phyloP scores from a whole-genome alignment of 495 filamentous ascomycete genomes.

The Trichoderma reesei region DNA sequence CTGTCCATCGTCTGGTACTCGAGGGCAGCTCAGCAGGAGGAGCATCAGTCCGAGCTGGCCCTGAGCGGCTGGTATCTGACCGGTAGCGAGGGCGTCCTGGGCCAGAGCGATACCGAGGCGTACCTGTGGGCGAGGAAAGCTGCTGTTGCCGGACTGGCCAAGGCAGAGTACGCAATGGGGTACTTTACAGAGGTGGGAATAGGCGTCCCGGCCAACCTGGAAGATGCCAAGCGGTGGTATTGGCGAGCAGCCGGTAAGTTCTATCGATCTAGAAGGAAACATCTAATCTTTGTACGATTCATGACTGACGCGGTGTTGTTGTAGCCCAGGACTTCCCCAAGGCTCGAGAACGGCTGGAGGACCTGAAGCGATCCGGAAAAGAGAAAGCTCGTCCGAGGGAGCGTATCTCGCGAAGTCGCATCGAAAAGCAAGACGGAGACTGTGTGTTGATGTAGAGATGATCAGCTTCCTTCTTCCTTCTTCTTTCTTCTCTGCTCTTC shows the following conservation, averaged over 20 bases:
- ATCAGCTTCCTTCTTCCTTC: not conserved
- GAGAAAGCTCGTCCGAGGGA: constrained; percentile 59
- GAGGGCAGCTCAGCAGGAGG: constrained; percentile 81
- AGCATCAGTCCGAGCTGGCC: constrained; percentile 88
- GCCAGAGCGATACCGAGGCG: constrained; percentile 90
- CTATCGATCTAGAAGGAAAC: not conserved
- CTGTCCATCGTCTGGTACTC: constrained; percentile 89
- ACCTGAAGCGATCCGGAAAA: constrained; percentile 73
- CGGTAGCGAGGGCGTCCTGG: constrained; percentile 74
- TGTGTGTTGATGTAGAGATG: constrained; percentile 64
- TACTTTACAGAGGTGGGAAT: constrained; percentile 96
- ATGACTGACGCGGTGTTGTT: constrained; percentile 13
- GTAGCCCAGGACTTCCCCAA: constrained; percentile 89
- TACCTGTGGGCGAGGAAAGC: constrained; percentile 97
- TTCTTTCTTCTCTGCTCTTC: not conserved
- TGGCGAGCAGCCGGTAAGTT: constrained; percentile 91
- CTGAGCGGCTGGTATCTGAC: constrained; percentile 96
- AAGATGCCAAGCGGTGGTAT: constrained; percentile 97
- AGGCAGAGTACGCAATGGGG: constrained; percentile 96
- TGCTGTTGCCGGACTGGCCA: constrained; percentile 69
- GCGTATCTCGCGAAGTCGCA: constrained; percentile 58
- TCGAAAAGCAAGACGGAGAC: constrained; percentile 76
- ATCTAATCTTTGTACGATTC: not conserved
- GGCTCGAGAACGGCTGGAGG: constrained; percentile 82
- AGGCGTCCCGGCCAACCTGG: constrained; percentile 71